Evolutionary conservation across 1,284 basidiomycete species (phyloP), one percentile per base, ranked within the genome.

Genomic region (Chalciporus sp.): DNA sequence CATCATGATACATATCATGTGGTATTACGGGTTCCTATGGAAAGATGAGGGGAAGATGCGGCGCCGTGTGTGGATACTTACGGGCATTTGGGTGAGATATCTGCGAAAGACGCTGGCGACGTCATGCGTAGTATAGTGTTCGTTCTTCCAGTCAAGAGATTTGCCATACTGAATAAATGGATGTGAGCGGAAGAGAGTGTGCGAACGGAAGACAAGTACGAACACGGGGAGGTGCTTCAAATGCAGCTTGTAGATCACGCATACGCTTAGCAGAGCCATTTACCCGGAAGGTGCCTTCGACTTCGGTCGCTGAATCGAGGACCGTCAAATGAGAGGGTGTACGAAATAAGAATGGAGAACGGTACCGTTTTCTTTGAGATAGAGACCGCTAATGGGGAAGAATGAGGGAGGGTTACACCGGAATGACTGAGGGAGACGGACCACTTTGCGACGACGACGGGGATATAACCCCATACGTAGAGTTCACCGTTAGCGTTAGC

Each of bases 371-470:
- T 94, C 90, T 71, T 98, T 98, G 58, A 98, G 83, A 76, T 93
- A 90, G 41, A 95, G 75, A 3, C 95, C 95, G 66, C 90, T 93
- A 51, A 1, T 12, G 41, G 33, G 17, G 16, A 19, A 52, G 31
- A 52, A 41, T 37, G 54, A 2, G 55, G 52, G 49, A 61, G 55
- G 23, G 43, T 2, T 41, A 45, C 9, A 45, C 46, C 20, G 31
- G 45, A 54, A 51, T 50, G 40, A 41, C 39, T 33, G 58, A 42
- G 19, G 26, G n/a, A 3, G 41, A 82, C 87, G 67, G 68, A 94
- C 86, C 95, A 97, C 73, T 98, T 97, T 53, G 95, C 97, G 35
- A 99, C 95, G 53, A 98, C 92, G 51, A 98, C 92, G 9, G 97
- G 96, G 42, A 99, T 93, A 69, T 92, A 94, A 2, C 96, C 93